Evolutionary conservation across 345 rosid genomes (phyloP).

Genomic region (Eucalyptus cloeziana): DNA sequence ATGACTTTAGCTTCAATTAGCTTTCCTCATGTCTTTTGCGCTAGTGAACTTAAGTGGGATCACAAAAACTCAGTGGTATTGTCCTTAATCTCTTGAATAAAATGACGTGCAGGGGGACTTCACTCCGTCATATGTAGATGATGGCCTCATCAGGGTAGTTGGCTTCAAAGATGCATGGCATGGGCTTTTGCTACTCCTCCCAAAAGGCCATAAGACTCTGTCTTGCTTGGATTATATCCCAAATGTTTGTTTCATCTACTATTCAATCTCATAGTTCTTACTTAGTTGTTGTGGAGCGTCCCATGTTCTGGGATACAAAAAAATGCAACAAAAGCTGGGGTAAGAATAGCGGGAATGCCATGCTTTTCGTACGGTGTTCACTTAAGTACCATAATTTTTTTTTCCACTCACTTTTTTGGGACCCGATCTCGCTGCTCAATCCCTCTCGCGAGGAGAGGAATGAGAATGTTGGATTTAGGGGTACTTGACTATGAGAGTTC

Average conservation of each 20-base stretch:
- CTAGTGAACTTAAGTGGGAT: neutral
- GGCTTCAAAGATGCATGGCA: conserved; percentile 34
- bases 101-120: conserved; percentile 9
- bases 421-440: rapidly evolving
- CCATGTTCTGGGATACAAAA: neutral
- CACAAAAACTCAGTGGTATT: neutral
- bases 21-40: neutral
- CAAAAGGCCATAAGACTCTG: conserved; percentile 31
- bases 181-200: conserved; percentile 25
- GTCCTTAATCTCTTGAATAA: neutral
- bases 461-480: too few relatives aligned
- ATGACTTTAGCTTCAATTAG: conserved; percentile 12
- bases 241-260: neutral
- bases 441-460: too few relatives aligned
- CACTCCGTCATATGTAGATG: conserved; percentile 22
- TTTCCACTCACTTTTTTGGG: rapidly evolving
- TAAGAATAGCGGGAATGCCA: too few relatives aligned
- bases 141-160: conserved; percentile 23
- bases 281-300: neutral
- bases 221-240: conserved; percentile 24
- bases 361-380: too few relatives aligned
- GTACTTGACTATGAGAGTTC: too few relatives aligned
- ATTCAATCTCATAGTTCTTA: neutral
- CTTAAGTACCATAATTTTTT: too few relatives aligned
- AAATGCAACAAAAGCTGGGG: neutral